Conservation (phyloP, 768 basidiomycete genomes). For the Termitomyces sp. region DNA sequence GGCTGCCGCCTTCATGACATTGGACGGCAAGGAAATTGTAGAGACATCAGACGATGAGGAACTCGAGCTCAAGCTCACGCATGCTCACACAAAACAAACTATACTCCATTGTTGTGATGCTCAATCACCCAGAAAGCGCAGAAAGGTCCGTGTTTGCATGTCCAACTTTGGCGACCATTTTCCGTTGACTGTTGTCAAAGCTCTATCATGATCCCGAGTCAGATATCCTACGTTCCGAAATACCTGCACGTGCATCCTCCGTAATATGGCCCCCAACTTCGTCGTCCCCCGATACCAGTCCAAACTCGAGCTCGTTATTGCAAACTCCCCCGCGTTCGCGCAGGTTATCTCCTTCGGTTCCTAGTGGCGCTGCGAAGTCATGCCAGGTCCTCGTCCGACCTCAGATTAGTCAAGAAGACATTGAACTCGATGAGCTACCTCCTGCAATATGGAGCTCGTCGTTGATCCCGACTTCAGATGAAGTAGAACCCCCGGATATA, state of each 20-base stretch:
- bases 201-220: not conserved
- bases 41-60: conserved; percentile 66
- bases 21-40: conserved; percentile 41
- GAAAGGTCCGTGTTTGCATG: conserved; percentile 11
- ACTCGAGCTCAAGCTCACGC: conserved; percentile 26
- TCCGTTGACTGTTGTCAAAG: not conserved
- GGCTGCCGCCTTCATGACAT: conserved; percentile 3
- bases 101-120: not conserved
- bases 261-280: not conserved
- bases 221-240: not conserved
- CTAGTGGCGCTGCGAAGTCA: not conserved
- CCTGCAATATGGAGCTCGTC: not conserved
- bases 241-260: not conserved
- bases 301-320: conserved; percentile 5
- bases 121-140: conserved; percentile 19
- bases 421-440: not conserved
- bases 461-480: not conserved
- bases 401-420: not conserved
- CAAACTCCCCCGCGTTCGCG: not conserved
- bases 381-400: not conserved
- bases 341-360: not conserved
- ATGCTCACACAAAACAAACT: not conserved
- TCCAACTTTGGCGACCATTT: not conserved
- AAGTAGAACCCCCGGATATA: not conserved
- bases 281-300: not conserved